phyloP scores from a whole-genome alignment of 78 protist genomes.

The Dictyostelium purpureum region DNA sequence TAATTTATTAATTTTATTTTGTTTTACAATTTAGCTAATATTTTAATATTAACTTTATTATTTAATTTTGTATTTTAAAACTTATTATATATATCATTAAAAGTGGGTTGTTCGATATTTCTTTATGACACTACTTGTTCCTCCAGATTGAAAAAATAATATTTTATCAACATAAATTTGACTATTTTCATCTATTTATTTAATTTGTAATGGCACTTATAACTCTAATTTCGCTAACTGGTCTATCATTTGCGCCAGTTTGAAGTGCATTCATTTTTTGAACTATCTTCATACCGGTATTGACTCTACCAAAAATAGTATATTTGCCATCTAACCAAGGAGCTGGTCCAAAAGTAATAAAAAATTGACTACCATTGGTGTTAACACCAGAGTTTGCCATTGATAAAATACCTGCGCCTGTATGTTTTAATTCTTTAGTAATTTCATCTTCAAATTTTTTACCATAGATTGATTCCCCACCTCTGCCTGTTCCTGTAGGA shows the following conservation, averaged over 20 bases:
- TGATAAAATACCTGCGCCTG: constrained; percentile 93
- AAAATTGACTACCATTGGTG: constrained; percentile 90
- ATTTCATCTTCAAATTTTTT: constrained; percentile 89
- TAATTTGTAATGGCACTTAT: not conserved
- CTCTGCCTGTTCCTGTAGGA: constrained; percentile 95
- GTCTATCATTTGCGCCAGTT: constrained; percentile 62
- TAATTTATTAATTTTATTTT: too few relatives aligned
- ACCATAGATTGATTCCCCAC: constrained; percentile 93
- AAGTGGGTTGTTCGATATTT: too few relatives aligned
- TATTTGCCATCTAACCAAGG: constrained; percentile 91
- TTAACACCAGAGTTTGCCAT: constrained; percentile 89
- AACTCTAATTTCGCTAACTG: constrained; percentile 34
- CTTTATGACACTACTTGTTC: too few relatives aligned
- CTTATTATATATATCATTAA: too few relatives aligned
- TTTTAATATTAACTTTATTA: too few relatives aligned
- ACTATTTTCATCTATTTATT: not conserved
- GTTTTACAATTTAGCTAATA: too few relatives aligned
- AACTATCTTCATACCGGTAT: constrained; percentile 82
- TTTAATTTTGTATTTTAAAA: too few relatives aligned
- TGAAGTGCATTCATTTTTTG: constrained; percentile 76
- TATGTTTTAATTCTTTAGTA: constrained; percentile 85
- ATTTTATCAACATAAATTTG: not conserved
- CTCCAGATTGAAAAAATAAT: too few relatives aligned
- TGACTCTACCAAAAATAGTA: constrained; percentile 92
- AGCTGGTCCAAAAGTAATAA: constrained; percentile 89